Evolutionary conservation across 1,139 yeast species (phyloP).

Genomic region (Geotrichum cucujoidarum): DNA sequence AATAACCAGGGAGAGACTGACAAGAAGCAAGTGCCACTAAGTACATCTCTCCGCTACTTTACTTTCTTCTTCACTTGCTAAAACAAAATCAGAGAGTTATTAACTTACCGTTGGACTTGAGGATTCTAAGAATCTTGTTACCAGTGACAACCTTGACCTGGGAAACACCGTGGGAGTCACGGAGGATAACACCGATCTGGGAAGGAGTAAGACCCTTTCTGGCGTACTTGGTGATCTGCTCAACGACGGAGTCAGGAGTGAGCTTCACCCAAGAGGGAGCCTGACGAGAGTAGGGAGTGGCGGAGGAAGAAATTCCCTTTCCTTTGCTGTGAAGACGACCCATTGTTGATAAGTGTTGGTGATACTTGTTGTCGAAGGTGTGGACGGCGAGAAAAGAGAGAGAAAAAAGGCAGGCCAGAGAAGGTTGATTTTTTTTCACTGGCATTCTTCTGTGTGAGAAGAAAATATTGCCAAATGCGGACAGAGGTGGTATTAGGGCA

Average conservation of each 20-base stretch:
- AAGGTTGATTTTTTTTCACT: too few relatives aligned
- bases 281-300: constrained; percentile 98
- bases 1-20: background rate
- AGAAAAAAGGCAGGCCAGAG: too few relatives aligned
- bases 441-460: too few relatives aligned
- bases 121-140: constrained; percentile 97
- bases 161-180: constrained; percentile 99
- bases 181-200: constrained; percentile 96
- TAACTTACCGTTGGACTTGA: constrained; percentile 85
- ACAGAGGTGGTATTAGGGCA: too few relatives aligned
- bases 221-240: constrained; percentile 98
- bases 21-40: background rate
- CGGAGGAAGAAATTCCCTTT: constrained; percentile 98
- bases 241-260: constrained; percentile 90
- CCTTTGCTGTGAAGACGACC: constrained; percentile 69
- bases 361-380: constrained; percentile 10
- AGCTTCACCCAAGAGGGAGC: constrained; percentile 99
- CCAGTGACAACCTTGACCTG: constrained; percentile 97
- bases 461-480: too few relatives aligned
- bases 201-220: constrained; percentile 99
- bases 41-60: background rate
- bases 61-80: background rate
- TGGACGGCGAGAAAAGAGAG: constrained; percentile 4
- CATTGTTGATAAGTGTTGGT: constrained; percentile 38
- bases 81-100: background rate